A percentile compares a stretch with the other conserved stretches of the same genome.
These are phyloP conservation scores for Candida pseudofarinosa DNA, from an alignment of 805 yeast species.

Conservation along the genomic window DNA sequence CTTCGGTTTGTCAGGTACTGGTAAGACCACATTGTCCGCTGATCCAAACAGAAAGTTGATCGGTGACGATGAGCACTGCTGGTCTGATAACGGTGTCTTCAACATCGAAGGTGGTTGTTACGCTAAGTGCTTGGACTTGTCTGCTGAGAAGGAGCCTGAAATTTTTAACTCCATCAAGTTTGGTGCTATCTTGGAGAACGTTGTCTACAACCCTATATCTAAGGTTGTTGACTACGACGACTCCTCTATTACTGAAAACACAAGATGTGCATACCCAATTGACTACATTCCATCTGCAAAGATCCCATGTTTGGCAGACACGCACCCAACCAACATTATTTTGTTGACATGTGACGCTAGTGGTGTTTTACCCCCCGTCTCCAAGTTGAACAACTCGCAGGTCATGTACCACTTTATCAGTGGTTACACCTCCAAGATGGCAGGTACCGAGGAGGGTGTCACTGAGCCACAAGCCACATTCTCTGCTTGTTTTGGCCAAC, in stretches of 20 bases:
- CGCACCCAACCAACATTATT: conserved; percentile 89
- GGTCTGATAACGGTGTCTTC: conserved; percentile 98
- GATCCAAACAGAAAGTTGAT: conserved; percentile 90
- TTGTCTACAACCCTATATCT: conserved; percentile 71
- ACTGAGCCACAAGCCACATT: conserved; percentile 98
- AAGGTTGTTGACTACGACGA: conserved; percentile 85
- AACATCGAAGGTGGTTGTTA: conserved; percentile 99
- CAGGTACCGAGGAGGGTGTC: conserved; percentile 98
- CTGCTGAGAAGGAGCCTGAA: conserved; percentile 94
- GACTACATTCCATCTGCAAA: conserved; percentile 95
- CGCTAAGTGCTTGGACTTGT: conserved; percentile 90
- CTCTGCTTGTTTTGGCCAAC: conserved; percentile 99
- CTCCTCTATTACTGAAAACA: conserved; percentile 86
- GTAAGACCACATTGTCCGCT: conserved; percentile 95
- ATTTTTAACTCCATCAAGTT: conserved; percentile 91
- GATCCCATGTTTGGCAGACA: conserved; percentile 86
- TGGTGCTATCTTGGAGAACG: conserved; percentile 93
- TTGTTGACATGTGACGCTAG: conserved; percentile 96
- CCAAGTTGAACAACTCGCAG: conserved; percentile 88
- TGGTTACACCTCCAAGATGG: conserved; percentile 99
- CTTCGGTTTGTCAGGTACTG: conserved; percentile 97
- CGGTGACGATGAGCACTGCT: conserved; percentile 99
- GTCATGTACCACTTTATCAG: conserved; percentile 99
- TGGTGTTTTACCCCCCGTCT: conserved; percentile 96
- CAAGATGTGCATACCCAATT: conserved; percentile 98